Conservation (phyloP, 306 rosid genomes). For the Acacia confusa region DNA sequence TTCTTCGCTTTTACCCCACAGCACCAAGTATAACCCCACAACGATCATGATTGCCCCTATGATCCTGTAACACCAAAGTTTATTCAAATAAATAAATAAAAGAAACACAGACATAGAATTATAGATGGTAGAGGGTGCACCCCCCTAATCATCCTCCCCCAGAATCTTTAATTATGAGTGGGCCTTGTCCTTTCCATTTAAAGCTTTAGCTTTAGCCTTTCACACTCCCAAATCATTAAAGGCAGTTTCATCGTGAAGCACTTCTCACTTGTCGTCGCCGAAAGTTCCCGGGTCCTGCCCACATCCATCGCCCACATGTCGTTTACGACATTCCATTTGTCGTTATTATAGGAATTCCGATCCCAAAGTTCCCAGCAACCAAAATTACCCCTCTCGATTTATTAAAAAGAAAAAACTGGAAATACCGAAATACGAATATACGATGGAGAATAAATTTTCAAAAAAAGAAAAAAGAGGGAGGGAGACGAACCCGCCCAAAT, state of each 20-base stretch:
- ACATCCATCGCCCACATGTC: conserved; percentile 21
- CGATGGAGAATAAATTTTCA: background rate
- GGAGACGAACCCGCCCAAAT: conserved; percentile 79
- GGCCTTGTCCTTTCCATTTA: background rate
- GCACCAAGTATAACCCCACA: conserved; percentile 73
- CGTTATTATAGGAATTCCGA: conserved; percentile 8
- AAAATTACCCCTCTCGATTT: background rate
- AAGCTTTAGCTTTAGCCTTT: conserved; percentile 14
- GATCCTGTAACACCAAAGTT: conserved; percentile 52
- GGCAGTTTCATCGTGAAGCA: conserved; percentile 28
- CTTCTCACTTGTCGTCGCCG: conserved; percentile 20
- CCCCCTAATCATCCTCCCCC: conserved; percentile 7
- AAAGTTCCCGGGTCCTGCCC: conserved; percentile 17
- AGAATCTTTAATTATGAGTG: background rate
- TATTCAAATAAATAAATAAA: background rate
- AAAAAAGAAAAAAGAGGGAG: background rate
- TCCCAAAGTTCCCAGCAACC: background rate
- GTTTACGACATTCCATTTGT: conserved; percentile 33
- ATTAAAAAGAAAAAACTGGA: background rate
- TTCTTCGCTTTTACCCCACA: conserved; percentile 94
- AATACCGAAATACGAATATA: no score
- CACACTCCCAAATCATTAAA: conserved; percentile 30
- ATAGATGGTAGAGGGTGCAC: background rate
- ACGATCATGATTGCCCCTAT: conserved; percentile 89
- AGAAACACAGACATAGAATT: background rate